Conservation (phyloP, 768 basidiomycete genomes). For the Termitomyces heimii region DNA sequence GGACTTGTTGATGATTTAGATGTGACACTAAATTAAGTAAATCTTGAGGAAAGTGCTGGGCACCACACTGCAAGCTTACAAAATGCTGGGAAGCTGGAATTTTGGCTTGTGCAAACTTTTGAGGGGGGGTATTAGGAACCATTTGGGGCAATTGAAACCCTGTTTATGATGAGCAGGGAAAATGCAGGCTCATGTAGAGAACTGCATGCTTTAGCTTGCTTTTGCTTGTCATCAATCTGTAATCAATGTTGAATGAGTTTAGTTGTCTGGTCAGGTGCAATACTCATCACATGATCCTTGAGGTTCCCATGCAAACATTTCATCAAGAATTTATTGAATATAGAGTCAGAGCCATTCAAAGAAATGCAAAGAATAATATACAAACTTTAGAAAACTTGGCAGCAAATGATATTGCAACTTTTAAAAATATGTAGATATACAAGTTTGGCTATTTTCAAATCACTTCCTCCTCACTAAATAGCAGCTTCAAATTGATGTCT, state of each 20-base stretch:
- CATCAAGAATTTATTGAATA: no score
- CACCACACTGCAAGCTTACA: constrained; percentile 31
- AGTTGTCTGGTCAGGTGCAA: no score
- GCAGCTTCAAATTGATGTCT: no score
- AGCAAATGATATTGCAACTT: no score
- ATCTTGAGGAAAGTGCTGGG: constrained; percentile 24
- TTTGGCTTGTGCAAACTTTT: constrained; percentile 11
- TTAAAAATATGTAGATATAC: no score
- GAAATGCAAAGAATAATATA: no score
- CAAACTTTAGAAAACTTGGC: no score
- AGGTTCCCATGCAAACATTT: no score
- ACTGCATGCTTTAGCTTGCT: background rate
- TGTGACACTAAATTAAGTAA: constrained; percentile 18
- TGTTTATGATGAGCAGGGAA: constrained; percentile 1
- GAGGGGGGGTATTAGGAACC: constrained; percentile 9
- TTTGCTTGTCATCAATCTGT: background rate
- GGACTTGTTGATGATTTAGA: constrained; percentile 12
- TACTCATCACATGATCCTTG: no score
- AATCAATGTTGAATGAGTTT: background rate
- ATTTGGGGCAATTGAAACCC: constrained; percentile 13
- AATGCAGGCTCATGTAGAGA: constrained; percentile 2
- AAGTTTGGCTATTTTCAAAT: no score
- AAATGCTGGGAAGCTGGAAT: constrained; percentile 15
- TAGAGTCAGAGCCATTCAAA: no score
- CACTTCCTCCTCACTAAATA: no score